Percentiles rank a stretch among this genome's conserved stretches.
Conservation (phyloP, 2,329 filamentous ascomycete genomes). For the Phialophora verrucosa region DNA sequence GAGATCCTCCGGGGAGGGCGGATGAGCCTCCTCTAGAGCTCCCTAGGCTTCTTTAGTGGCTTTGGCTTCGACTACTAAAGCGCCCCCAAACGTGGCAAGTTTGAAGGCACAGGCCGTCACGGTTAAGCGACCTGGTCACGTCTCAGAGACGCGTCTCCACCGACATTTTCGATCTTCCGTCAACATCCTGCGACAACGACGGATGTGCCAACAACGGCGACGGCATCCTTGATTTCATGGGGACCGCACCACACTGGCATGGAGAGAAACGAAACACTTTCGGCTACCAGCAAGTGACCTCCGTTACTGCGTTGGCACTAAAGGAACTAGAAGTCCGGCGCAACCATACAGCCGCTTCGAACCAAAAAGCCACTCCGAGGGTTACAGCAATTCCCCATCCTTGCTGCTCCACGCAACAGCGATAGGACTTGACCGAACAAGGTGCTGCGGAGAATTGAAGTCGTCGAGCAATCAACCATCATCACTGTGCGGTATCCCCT, state of each 20-base stretch:
- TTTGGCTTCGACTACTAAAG: background rate
- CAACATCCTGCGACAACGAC: constrained; percentile 8
- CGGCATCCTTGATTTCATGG: background rate
- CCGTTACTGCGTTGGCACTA: background rate
- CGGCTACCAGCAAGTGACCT: background rate
- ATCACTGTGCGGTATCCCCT: constrained; percentile 18
- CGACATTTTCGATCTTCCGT: constrained; percentile 10
- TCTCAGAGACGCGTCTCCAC: constrained; percentile 14
- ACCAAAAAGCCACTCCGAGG: background rate
- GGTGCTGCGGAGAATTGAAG: constrained; percentile 4
- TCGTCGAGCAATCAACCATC: constrained; percentile 6
- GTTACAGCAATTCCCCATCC: background rate
- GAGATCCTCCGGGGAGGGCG: background rate
- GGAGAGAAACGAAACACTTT: constrained; percentile 2
- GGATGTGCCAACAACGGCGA: background rate
- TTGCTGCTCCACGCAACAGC: background rate
- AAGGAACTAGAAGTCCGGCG: constrained; percentile 6
- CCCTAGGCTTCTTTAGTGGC: constrained; percentile 8
- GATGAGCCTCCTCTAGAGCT: constrained; percentile 2
- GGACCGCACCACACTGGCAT: background rate
- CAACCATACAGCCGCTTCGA: background rate
- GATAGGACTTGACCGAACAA: background rate
- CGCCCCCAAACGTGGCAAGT: constrained; percentile 4
- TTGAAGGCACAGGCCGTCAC: constrained; percentile 13
- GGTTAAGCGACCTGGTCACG: constrained; percentile 14